Evolutionary conservation across 169 alveolate species (phyloP), one percentile per base, ranked within the genome.

Genomic region (Toxoplasma gondii): DNA sequence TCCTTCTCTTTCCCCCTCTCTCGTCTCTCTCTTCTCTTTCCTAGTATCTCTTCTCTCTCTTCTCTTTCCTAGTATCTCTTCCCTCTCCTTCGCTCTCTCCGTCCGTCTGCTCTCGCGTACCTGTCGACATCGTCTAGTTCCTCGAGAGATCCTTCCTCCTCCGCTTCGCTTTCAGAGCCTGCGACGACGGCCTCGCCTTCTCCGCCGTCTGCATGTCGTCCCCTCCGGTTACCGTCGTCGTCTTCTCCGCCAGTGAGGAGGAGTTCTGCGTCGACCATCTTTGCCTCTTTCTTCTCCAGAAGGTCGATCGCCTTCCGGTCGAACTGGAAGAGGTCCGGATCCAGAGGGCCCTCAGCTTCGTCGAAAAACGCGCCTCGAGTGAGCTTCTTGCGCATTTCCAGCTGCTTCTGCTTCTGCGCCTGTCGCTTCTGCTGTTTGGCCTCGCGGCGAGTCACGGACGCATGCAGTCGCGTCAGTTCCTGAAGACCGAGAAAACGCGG

Each of bases 351-450:
- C 67, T 90, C 93, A 19, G 64, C 74, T 9, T 44, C 94, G 53
- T 53, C 80, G 2, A 69, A 49, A 36, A 44, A 91, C 19, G 84
- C 91, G 19, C 87, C 87, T 22, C 88, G 78, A 31, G 94, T 54
- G 36, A 91, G 49, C 83, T 39, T 49, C 82, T 78, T 49, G 16
- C 87, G 87, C 91, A 44, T 17, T 69, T 91, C 53, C 58, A n/a
- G 36, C 74, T 88, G 88, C 70, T 93, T 88, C 91, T 80, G 74
- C 54, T 58, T 67, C 91, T 34, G 41, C 91, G 44, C 91, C 74
- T 34, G 53, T 54, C 91, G 93, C 93, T 88, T 90, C 88, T 58
- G 88, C 70, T 64, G 91, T 88, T 54, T 41, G 58, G 91, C 91
- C 78, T 78, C 58, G 41, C 93, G 93, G 17, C 82, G 78, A 5